Evolutionary conservation across 768 basidiomycete species (phyloP), one percentile per base, ranked within the genome.

Genomic region (Scleroderma citrinum): DNA sequence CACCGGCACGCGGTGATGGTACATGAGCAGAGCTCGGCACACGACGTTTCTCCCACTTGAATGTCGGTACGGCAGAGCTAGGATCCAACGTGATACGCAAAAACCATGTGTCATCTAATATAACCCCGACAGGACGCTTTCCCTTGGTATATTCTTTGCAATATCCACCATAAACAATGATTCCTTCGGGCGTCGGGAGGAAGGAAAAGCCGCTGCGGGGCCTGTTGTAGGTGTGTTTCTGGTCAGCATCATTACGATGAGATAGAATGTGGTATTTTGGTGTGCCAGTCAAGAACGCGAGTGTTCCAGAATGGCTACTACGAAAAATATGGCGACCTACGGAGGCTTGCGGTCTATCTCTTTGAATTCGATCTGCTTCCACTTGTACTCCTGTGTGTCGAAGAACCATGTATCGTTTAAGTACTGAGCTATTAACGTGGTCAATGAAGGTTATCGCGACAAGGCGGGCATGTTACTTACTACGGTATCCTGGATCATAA

Each of bases 61-160:
- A 63, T 16, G 70, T 66, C 5, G 76, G 52, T 12, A 26, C 56
- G 5, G 56, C 44, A 44, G 66, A 54, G 6, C 63, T 42, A 3
- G 48, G 41, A 26, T 67, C 61, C 11, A 67, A 44, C 21, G 66
- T 58, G 46, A 75, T 66, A 24, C 72, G 78, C 6, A 96, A 73
- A 46, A 92, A 72, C 93, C 92, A 96, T 0, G 87, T 90, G 59
- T 96, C 92, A 16, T 92, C 89, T 6, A 94, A 73, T 70, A 88
- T 91, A n/a, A 92, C 72, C 1, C 92, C 92, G 12, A 90, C 70
- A 0, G 87, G 83, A 1, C 87, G 81, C 59, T 91, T 90, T 2
- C 91, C 90, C 60, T 93, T 92, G 19, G 68, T 59, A 57, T 93
- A 94, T 66, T 91, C 87, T 63, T 96, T 94, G 61, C 85, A 90